Base-by-base conservation (phyloP, 2,329 filamentous ascomycete species). In the Scorias spongiosa region DNA sequence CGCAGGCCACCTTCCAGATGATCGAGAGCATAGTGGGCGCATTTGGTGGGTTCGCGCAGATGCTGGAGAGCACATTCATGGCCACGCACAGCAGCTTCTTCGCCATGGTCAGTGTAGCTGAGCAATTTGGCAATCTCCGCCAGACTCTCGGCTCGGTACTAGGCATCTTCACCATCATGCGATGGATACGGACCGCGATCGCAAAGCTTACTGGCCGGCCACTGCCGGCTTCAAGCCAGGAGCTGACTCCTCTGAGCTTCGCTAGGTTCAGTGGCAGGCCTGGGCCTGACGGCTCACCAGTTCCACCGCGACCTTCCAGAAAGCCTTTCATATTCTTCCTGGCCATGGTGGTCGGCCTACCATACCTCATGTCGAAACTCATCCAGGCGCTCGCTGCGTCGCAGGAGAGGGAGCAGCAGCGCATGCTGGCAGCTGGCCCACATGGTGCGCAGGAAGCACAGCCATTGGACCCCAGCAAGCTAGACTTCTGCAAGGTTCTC, bases 11-110 rank as follows among this genome's bases (percentile, higher is more conserved):
- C 0, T 98, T 98, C 60, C 91, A 96, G 70, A 86, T 98, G 74
- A 86, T 98, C 42, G 91, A 98, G 67, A 91, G 88, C 54, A 84
- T 98, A 46, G 91, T 98, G 11, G 85, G 86, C 18, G 88, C 91
- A 2, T 98, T 98, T 69, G 88, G 88, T 15, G 91, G 93, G 0
- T 96, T 98, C 60, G 86, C 93, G 10, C 91, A 98, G 69, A 98
- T 98, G 91, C 74, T 98, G 26, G 91, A 98, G 67, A 96, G 91
- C 69, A 96, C 91, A 10, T 98, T 95, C 57, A 98, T 98, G 93
- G 91, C 93, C 28, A 98, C 91, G 0, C 91, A 98, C 65, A 95
- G 88, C 5, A 94, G 86, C 43, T 98, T 98, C 65, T 98, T 96
- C 58, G 91, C 91, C 44, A 96, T 98, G 88, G 84, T 98, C 34